These are phyloP conservation scores for Ottelia alismoides DNA, from an alignment of 106 monocot species.

Conservation along the genomic window DNA sequence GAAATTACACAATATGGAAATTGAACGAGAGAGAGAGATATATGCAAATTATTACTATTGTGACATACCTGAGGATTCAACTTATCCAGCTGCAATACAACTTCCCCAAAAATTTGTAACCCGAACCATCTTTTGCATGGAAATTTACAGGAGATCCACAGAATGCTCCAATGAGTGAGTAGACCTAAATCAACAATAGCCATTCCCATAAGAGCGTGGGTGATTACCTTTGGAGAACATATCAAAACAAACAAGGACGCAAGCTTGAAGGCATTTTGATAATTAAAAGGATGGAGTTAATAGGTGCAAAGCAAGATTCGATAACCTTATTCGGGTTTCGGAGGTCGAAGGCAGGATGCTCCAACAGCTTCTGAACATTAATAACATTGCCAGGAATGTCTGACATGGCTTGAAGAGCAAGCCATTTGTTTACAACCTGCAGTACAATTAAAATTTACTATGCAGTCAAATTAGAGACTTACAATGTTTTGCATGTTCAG, in stretches of 20 bases:
- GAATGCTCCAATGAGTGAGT: conserved; percentile 88
- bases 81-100: conserved; percentile 85
- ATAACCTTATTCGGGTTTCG: conserved; percentile 93
- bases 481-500: background rate
- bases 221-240: no score
- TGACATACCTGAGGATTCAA: conserved; percentile 98
- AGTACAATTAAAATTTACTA: background rate
- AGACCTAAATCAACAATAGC: conserved; percentile 55
- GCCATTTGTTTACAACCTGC: conserved; percentile 95
- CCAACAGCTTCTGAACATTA: conserved; percentile 75
- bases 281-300: background rate
- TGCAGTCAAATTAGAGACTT: background rate
- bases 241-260: background rate
- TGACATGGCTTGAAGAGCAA: conserved; percentile 91
- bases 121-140: conserved; percentile 96
- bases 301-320: no score
- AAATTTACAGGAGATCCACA: conserved; percentile 88
- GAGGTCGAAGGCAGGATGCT: conserved; percentile 91
- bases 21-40: no score
- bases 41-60: no score
- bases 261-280: background rate
- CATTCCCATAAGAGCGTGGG: background rate
- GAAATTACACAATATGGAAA: no score
- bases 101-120: conserved; percentile 91
- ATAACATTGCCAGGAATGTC: conserved; percentile 83